Conservation (phyloP, 1,284 basidiomycete species). For the Trametes hirsuta region DNA sequence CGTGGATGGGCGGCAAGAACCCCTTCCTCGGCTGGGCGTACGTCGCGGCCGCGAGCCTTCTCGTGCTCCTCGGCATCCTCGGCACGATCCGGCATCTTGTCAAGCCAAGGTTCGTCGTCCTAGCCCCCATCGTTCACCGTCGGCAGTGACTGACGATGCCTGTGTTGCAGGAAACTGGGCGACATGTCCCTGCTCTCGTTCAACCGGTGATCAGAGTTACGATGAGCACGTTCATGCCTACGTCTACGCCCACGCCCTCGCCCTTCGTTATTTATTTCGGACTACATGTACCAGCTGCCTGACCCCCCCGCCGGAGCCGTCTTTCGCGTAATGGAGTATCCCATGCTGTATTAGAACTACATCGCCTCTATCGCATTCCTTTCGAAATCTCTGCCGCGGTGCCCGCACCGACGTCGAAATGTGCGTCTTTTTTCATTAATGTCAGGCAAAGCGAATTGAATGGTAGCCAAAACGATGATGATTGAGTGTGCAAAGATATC, state of each 20-base stretch:
- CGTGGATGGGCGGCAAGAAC: constrained; percentile 98
- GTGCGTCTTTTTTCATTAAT: no score
- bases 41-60: constrained; percentile 86
- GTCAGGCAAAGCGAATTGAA: no score
- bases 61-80: constrained; percentile 84
- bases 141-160: neutral
- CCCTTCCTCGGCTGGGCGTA: constrained; percentile 98
- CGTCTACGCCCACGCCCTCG: neutral
- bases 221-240: neutral
- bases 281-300: constrained; percentile 25
- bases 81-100: constrained; percentile 93
- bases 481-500: neutral
- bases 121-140: constrained; percentile 27
- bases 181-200: constrained; percentile 88
- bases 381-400: no score
- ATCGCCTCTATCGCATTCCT: neutral
- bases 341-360: constrained; percentile 29
- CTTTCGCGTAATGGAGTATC: constrained; percentile 26
- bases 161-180: constrained; percentile 62
- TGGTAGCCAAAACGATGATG: neutral
- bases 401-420: no score
- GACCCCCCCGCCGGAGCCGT: constrained; percentile 20
- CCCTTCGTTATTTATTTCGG: constrained; percentile 22
- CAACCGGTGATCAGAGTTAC: constrained; percentile 57
- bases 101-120: constrained; percentile 79